These are phyloP conservation scores for Candida sp. DNA, from an alignment of 1,139 yeast genomes.

Conservation along the genomic window DNA sequence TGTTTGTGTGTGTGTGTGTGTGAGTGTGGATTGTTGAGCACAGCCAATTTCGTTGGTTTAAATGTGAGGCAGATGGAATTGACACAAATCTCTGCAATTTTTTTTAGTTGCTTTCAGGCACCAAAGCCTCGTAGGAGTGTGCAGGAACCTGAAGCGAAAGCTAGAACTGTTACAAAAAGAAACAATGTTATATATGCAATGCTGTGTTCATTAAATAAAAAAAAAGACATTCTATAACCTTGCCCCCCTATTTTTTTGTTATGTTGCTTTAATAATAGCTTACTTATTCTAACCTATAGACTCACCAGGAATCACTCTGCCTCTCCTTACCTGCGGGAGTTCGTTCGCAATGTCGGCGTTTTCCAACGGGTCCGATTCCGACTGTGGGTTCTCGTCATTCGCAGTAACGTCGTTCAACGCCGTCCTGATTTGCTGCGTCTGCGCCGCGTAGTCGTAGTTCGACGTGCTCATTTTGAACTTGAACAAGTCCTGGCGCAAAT, in stretches of 20 bases:
- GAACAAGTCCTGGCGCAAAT: slow-evolving; percentile 21
- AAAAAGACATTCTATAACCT: too few species aligned
- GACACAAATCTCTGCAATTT: neutral
- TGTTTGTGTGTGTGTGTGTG: neutral
- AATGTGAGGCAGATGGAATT: too few species aligned
- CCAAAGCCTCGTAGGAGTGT: neutral
- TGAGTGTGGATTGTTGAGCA: neutral
- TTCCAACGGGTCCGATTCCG: neutral
- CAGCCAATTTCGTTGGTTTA: too few species aligned
- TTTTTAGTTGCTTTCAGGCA: neutral
- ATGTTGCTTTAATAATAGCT: neutral
- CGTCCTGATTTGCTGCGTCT: neutral
- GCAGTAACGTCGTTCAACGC: neutral
- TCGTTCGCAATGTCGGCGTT: slow-evolving; percentile 1
- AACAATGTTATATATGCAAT: neutral
- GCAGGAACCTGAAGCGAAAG: neutral
- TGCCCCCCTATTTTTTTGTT: too few species aligned
- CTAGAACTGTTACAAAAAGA: neutral
- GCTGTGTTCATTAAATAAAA: too few species aligned
- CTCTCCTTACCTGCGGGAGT: neutral
- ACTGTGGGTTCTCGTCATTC: neutral
- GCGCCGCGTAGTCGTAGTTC: slow-evolving; percentile 14
- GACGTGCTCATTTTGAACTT: slow-evolving; percentile 13
- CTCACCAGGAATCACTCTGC: neutral
- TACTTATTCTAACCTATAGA: neutral